Evolutionary conservation across 805 yeast genomes (phyloP).

Genomic region (Torulaspora maleeae): DNA sequence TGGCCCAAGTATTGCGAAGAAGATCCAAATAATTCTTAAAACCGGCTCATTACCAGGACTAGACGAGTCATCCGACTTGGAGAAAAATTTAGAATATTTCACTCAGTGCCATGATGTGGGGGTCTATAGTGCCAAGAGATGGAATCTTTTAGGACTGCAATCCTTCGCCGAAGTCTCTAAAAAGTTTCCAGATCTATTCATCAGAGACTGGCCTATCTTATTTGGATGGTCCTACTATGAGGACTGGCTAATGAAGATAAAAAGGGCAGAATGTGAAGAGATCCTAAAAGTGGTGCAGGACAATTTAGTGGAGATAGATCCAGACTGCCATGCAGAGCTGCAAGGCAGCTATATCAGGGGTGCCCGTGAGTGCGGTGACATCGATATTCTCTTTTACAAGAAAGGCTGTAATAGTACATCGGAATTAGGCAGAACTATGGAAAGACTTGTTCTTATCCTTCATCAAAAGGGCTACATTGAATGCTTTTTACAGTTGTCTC

Average conservation of each 20-base stretch:
- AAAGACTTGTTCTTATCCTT: constrained; percentile 18
- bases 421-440: constrained; percentile 22
- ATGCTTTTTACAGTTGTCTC: constrained; percentile 26
- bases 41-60: constrained; percentile 26
- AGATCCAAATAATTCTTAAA: constrained; percentile 28
- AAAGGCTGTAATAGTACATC: constrained; percentile 23
- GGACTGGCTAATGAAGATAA: constrained; percentile 29
- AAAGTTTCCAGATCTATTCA: constrained; percentile 19
- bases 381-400: constrained; percentile 32
- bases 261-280: constrained; percentile 26
- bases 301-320: constrained; percentile 19
- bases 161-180: constrained; percentile 20
- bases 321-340: constrained; percentile 22
- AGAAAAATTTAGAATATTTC: constrained; percentile 24
- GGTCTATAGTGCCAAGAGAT: constrained; percentile 25
- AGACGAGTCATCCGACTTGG: constrained; percentile 12
- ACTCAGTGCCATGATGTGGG: constrained; percentile 32
- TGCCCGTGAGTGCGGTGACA: constrained; percentile 27
- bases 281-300: constrained; percentile 20
- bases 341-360: constrained; percentile 34
- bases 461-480: constrained; percentile 20
- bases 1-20: constrained; percentile 31
- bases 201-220: constrained; percentile 27
- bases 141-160: constrained; percentile 19
- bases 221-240: constrained; percentile 34